Evolutionary conservation across 2,329 filamentous ascomycete species (phyloP).

Genomic region (Rugonectria rugulosa): DNA sequence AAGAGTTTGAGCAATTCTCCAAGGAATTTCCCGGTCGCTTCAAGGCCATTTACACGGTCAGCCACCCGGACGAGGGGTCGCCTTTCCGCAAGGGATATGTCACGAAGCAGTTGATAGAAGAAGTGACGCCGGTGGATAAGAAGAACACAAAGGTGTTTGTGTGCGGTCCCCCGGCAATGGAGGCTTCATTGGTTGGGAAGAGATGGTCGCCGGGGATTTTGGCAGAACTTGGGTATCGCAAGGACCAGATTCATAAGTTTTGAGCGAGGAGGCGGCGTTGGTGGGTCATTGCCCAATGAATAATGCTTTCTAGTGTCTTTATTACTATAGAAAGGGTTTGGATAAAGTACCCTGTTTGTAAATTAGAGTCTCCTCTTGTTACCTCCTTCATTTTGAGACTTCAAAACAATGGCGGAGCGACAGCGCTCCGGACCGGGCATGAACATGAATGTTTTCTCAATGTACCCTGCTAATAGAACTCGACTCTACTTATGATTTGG

Average conservation of each 20-base stretch:
- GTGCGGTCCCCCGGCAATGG: constrained; percentile 74
- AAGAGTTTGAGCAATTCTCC: constrained; percentile 64
- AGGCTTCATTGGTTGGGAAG: constrained; percentile 61
- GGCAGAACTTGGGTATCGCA: constrained; percentile 63
- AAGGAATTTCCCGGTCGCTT: constrained; percentile 62
- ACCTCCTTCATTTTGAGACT: not conserved
- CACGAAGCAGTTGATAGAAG: constrained; percentile 61
- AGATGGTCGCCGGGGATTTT: constrained; percentile 58
- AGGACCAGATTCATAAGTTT: constrained; percentile 67
- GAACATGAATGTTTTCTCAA: too few species aligned
- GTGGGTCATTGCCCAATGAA: not conserved
- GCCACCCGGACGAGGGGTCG: constrained; percentile 51
- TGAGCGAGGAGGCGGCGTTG: constrained; percentile 34
- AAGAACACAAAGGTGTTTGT: constrained; percentile 67
- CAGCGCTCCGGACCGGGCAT: too few species aligned
- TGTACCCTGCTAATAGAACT: too few species aligned
- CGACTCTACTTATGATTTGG: too few species aligned
- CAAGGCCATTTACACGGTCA: constrained; percentile 64
- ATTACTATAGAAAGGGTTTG: too few species aligned
- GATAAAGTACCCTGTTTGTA: not conserved
- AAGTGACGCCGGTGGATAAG: constrained; percentile 50
- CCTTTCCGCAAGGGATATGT: constrained; percentile 63
- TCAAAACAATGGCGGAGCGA: not conserved
- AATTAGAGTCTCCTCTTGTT: not conserved
- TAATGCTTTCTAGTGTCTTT: not conserved